Conservation (phyloP, 164 flowering plant species). For the Protea cynaroides region DNA sequence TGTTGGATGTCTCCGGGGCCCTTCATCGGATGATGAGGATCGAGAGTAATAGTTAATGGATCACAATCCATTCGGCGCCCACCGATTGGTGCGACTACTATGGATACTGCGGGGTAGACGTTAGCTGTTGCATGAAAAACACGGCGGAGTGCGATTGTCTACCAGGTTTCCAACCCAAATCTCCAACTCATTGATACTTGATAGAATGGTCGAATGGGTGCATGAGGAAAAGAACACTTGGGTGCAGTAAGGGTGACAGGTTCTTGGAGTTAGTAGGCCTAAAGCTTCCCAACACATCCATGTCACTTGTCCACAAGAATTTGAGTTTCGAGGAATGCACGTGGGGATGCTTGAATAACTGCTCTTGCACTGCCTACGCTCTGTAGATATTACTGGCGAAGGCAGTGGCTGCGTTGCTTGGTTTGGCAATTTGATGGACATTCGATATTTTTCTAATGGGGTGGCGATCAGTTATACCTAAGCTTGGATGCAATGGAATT, state of each 20-base stretch:
- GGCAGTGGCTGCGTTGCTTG: too few species aligned
- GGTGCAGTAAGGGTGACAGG: constrained; percentile 8
- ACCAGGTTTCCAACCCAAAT: constrained; percentile 35
- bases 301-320: constrained; percentile 1
- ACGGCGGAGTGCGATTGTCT: constrained; percentile 20
- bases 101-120: constrained; percentile 28
- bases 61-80: too few species aligned
- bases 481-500: constrained; percentile 8
- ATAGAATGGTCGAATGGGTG: constrained; percentile 34
- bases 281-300: constrained; percentile 31
- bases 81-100: too few species aligned
- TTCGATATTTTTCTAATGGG: constrained; percentile 3
- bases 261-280: constrained; percentile 18
- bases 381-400: too few species aligned
- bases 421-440: constrained; percentile 21
- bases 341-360: neutral
- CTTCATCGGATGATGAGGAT: constrained; percentile 17
- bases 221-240: too few species aligned
- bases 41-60: constrained; percentile 14
- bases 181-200: constrained; percentile 23
- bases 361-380: too few species aligned
- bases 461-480: constrained; percentile 25
- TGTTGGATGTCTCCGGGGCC: too few species aligned
- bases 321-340: constrained; percentile 20
- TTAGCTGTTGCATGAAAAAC: constrained; percentile 12